Conservation (phyloP, 2,329 filamentous ascomycete genomes). For the Talaromyces sp. region DNA sequence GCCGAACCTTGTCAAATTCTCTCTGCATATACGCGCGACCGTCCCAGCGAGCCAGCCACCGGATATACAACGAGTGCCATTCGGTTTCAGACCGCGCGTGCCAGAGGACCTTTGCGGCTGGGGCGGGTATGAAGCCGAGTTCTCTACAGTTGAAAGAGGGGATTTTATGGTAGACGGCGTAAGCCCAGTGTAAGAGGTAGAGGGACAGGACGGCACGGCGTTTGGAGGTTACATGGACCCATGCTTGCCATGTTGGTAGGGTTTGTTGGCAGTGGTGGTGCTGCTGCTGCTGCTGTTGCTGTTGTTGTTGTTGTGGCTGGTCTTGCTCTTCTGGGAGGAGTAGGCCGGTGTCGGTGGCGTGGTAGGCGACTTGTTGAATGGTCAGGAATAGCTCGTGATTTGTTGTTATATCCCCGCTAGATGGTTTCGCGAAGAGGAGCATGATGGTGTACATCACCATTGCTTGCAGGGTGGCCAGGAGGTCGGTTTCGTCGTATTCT, state of each 20-base stretch:
- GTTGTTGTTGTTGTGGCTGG: no score
- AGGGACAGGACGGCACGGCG: conserved; percentile 39
- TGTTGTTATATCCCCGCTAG: conserved; percentile 14
- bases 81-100: conserved; percentile 25
- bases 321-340: conserved; percentile 31
- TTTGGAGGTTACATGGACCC: conserved; percentile 53
- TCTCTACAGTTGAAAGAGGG: conserved; percentile 33
- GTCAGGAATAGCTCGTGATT: conserved; percentile 23
- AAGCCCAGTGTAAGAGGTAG: conserved; percentile 37
- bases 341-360: conserved; percentile 29
- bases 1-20: conserved; percentile 13
- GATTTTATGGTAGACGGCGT: conserved; percentile 31
- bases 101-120: conserved; percentile 38
- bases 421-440: conserved; percentile 32
- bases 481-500: conserved; percentile 27
- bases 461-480: conserved; percentile 34
- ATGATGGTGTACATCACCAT: conserved; percentile 35
- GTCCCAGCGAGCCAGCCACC: not conserved
- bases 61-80: conserved; percentile 27
- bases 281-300: no score
- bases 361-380: conserved; percentile 27
- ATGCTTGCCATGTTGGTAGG: conserved; percentile 31
- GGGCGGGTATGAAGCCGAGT: conserved; percentile 36
- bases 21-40: not conserved
- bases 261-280: conserved; percentile 9